These are phyloP conservation scores for Trifolium dubium DNA, from an alignment of 306 rosid genomes.

Conservation along the genomic window DNA sequence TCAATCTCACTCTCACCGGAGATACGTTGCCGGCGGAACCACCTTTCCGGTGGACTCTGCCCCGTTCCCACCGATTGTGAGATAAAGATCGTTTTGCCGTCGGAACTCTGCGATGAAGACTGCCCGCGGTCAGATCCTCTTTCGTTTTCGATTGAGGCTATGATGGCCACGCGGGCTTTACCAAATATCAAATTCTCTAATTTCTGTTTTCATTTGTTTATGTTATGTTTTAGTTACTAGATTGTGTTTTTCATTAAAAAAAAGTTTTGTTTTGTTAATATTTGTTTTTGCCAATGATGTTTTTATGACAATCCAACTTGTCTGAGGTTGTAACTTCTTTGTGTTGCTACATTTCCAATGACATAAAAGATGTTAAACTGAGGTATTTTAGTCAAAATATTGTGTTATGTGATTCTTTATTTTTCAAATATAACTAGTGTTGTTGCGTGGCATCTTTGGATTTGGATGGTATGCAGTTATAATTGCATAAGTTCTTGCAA, in stretches of 20 bases:
- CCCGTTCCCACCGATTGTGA: neutral
- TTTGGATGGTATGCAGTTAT: no score
- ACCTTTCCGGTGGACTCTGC: conserved; percentile 30
- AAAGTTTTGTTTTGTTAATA: no score
- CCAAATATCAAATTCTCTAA: neutral
- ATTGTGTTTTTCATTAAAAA: neutral
- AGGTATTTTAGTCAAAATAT: neutral
- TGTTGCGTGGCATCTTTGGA: no score
- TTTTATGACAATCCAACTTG: conserved; percentile 58
- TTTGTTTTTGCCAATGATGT: neutral
- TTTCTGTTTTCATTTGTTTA: neutral
- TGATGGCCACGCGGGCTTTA: conserved; percentile 50
- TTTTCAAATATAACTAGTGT: neutral
- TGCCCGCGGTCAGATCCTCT: conserved; percentile 56
- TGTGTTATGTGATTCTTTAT: neutral
- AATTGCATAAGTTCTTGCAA: no score
- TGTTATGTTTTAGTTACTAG: no score
- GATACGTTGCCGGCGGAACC: conserved; percentile 30
- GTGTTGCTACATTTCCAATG: conserved; percentile 51
- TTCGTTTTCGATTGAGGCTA: conserved; percentile 26
- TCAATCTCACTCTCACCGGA: neutral
- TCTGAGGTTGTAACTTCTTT: conserved; percentile 48
- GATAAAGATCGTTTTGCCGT: conserved; percentile 13
- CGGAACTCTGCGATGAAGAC: conserved; percentile 50
- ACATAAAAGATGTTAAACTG: conserved; percentile 34